Conservation (phyloP, 2,329 filamentous ascomycete species). For the Neonectria neomacrospora region DNA sequence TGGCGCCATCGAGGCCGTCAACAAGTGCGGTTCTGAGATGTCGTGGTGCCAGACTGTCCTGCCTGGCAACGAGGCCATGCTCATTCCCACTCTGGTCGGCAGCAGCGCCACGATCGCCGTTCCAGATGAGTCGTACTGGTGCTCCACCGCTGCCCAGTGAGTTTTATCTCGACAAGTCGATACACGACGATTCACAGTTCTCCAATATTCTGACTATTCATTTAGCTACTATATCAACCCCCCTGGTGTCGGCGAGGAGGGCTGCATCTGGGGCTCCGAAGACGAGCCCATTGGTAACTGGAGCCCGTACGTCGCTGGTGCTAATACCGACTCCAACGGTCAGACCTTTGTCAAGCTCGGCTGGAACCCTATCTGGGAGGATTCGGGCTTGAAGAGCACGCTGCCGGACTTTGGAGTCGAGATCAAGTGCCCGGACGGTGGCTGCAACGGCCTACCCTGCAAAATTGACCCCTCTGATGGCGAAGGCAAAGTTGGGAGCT, state of each 20-base stretch:
- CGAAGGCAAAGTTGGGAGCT: slow-evolving; percentile 69
- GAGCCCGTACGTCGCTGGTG: slow-evolving; percentile 80
- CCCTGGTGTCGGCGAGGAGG: slow-evolving; percentile 71
- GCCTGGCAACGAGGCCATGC: slow-evolving; percentile 83
- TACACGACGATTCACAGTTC: slow-evolving; percentile 23
- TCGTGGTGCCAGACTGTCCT: slow-evolving; percentile 84
- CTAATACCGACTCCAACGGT: slow-evolving; percentile 73
- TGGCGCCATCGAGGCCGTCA: slow-evolving; percentile 72
- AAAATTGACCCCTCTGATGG: slow-evolving; percentile 70
- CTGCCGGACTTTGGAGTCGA: slow-evolving; percentile 75
- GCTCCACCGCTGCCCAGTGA: slow-evolving; percentile 77
- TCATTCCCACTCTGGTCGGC: slow-evolving; percentile 78
- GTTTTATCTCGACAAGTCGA: slow-evolving; percentile 40
- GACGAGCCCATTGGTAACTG: slow-evolving; percentile 77
- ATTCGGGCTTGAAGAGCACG: slow-evolving; percentile 63
- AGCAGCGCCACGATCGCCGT: slow-evolving; percentile 72
- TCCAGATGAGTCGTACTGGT: slow-evolving; percentile 77
- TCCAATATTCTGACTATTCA: slow-evolving; percentile 46
- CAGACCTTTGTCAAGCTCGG: slow-evolving; percentile 80
- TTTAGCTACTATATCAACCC: slow-evolving; percentile 80
- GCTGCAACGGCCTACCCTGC: slow-evolving; percentile 81
- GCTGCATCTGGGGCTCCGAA: slow-evolving; percentile 77
- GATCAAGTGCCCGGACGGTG: slow-evolving; percentile 73
- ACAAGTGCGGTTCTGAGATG: slow-evolving; percentile 70
- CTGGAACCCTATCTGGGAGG: slow-evolving; percentile 79